phyloP scores from a whole-genome alignment of 2,329 filamentous ascomycete species.

The Epichloe aotearoae region DNA sequence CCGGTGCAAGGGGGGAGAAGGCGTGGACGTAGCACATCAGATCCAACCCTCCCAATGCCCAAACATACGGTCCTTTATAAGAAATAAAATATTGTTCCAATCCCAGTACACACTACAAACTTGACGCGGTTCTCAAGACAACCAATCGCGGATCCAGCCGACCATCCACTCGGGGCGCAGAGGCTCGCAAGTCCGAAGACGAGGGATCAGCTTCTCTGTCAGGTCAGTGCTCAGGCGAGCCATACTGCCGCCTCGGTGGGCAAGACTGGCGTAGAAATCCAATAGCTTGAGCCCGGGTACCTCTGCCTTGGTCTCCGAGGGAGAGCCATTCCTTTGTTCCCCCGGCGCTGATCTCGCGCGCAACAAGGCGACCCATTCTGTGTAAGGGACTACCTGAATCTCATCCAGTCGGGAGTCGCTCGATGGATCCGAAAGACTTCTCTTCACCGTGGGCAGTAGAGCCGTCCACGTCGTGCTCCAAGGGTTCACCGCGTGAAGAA shows the following conservation, averaged over 20 bases:
- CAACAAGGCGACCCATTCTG: conserved; percentile 1
- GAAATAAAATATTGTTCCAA: too few species aligned
- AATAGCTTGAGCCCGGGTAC: conserved; percentile 5
- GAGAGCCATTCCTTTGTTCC: not conserved
- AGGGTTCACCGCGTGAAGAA: conserved; percentile 5
- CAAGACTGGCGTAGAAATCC: conserved; percentile 3
- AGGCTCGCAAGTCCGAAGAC: not conserved
- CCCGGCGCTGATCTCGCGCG: not conserved
- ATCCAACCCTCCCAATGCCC: too few species aligned
- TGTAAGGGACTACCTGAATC: not conserved
- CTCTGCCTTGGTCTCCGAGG: not conserved
- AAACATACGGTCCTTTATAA: too few species aligned
- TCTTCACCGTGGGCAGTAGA: conserved; percentile 1
- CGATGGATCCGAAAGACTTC: not conserved
- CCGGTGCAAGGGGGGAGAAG: too few species aligned
- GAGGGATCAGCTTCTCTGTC: not conserved
- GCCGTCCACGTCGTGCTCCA: conserved; percentile 2
- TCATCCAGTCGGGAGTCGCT: not conserved
- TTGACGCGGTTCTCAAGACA: not conserved
- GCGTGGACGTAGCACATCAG: too few species aligned
- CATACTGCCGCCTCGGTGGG: not conserved
- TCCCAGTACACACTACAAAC: too few species aligned
- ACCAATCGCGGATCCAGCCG: conserved; percentile 2
- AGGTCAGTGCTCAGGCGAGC: not conserved
- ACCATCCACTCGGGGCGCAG: conserved; percentile 5